A percentile compares a stretch with the other conserved stretches of the same genome.
Conservation (phyloP, 208 protist genomes). For the Trypanosoma mega region DNA sequence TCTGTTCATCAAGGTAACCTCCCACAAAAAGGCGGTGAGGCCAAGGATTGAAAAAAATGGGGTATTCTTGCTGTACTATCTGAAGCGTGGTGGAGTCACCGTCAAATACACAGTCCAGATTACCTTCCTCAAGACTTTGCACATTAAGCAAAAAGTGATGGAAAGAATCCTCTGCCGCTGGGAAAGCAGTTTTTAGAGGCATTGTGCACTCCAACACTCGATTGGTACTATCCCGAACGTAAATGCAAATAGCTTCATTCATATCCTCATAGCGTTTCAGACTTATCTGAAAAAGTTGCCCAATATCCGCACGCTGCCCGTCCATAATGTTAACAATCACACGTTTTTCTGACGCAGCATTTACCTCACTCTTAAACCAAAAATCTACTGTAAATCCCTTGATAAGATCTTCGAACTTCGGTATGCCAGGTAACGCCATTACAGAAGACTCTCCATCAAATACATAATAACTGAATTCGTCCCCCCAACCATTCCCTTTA, state of each 20-base stretch:
- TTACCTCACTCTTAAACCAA: slow-evolving; percentile 78
- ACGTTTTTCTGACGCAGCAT: slow-evolving; percentile 41
- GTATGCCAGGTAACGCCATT: slow-evolving; percentile 81
- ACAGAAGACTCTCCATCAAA: slow-evolving; percentile 79
- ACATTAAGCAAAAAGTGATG: slow-evolving; percentile 81
- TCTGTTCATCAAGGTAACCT: slow-evolving; percentile 70
- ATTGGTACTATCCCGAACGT: slow-evolving; percentile 78
- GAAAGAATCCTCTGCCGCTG: slow-evolving; percentile 38
- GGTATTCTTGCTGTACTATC: slow-evolving; percentile 85
- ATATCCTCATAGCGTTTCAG: slow-evolving; percentile 80
- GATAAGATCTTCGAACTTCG: slow-evolving; percentile 81
- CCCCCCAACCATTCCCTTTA: slow-evolving; percentile 83
- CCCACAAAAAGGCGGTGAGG: slow-evolving; percentile 86
- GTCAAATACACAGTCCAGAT: slow-evolving; percentile 69
- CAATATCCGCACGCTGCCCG: slow-evolving; percentile 68
- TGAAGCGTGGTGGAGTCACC: slow-evolving; percentile 45
- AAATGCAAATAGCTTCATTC: slow-evolving; percentile 62
- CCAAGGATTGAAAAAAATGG: slow-evolving; percentile 87
- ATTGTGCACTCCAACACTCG: slow-evolving; percentile 82
- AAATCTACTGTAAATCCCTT: slow-evolving; percentile 81
- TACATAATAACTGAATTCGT: slow-evolving; percentile 40
- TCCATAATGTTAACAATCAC: slow-evolving; percentile 84
- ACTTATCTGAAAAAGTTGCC: slow-evolving; percentile 80
- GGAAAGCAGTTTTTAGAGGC: slow-evolving; percentile 27
- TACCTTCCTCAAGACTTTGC: slow-evolving; percentile 75